A percentile compares a stretch with the other conserved stretches of the same genome.
phyloP scores from a whole-genome alignment of 176 grass and related monocot species.

The Urochloa ruziziensis region DNA sequence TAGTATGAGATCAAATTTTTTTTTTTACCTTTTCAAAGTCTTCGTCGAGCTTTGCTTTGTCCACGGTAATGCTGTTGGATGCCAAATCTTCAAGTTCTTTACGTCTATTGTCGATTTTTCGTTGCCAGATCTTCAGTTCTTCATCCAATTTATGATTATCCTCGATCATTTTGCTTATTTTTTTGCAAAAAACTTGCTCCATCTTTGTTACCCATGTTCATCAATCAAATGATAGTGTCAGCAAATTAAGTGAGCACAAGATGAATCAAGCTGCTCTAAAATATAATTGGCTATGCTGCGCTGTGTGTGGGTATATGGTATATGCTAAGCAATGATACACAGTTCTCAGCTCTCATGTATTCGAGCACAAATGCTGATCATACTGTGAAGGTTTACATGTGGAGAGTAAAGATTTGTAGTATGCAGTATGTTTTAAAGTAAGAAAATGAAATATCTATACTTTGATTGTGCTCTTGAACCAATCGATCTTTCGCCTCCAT shows the following conservation, averaged over 20 bases:
- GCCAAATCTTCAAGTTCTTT: neutral
- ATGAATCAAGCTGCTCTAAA: neutral
- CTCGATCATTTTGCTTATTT: no score
- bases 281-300: no score
- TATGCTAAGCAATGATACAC: no score
- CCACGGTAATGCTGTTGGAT: neutral
- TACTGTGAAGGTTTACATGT: neutral
- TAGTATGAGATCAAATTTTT: no score
- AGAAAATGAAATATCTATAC: neutral
- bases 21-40: neutral
- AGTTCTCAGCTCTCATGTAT: no score
- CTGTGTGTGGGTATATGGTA: no score
- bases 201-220: neutral
- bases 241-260: neutral
- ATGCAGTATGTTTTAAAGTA: neutral
- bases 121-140: no score
- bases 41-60: neutral
- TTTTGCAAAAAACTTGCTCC: neutral
- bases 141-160: no score
- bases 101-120: neutral
- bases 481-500: neutral
- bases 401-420: neutral
- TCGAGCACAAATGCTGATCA: neutral
- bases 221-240: neutral
- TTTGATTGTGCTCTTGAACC: neutral